phyloP scores from a whole-genome alignment of 2,329 filamentous ascomycete species.

The Orbilia javanica region DNA sequence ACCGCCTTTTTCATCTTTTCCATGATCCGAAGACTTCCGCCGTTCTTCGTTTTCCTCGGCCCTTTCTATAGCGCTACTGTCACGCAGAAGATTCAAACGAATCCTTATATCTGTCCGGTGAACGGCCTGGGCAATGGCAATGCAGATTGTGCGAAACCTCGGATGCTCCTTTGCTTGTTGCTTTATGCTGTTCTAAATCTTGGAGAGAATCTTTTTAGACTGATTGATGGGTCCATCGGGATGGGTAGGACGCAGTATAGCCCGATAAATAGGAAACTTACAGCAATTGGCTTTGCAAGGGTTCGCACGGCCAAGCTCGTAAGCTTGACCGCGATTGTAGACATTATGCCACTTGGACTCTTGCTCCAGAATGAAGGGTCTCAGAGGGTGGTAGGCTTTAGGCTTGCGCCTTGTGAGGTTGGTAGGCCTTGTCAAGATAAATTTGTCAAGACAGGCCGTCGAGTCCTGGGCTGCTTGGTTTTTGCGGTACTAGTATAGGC shows the following conservation, averaged over 20 bases:
- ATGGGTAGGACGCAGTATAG: constrained; percentile 52
- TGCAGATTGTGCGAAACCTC: constrained; percentile 73
- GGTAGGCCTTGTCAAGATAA: neutral
- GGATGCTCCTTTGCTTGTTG: constrained; percentile 77
- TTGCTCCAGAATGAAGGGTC: neutral
- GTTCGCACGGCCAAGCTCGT: constrained; percentile 75
- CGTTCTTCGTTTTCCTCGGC: constrained; percentile 71
- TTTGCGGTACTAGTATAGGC: neutral
- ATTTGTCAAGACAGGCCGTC: no score
- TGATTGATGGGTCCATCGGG: neutral
- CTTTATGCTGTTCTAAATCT: constrained; percentile 74
- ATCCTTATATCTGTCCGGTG: constrained; percentile 78
- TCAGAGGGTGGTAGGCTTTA: neutral
- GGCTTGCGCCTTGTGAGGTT: neutral
- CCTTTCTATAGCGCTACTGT: constrained; percentile 73
- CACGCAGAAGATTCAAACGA: constrained; percentile 75
- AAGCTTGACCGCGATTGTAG: constrained; percentile 73
- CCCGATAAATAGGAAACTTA: constrained; percentile 65
- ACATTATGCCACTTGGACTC: constrained; percentile 47
- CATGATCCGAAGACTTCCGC: constrained; percentile 70
- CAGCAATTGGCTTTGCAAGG: constrained; percentile 76
- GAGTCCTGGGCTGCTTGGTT: neutral
- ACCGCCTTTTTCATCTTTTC: constrained; percentile 65
- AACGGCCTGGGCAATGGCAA: constrained; percentile 74
- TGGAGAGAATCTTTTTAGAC: constrained; percentile 31